A percentile compares a stretch with the other conserved stretches of the same genome.
phyloP scores from a whole-genome alignment of 2,329 filamentous ascomycete genomes.

The Penicillium sp. region DNA sequence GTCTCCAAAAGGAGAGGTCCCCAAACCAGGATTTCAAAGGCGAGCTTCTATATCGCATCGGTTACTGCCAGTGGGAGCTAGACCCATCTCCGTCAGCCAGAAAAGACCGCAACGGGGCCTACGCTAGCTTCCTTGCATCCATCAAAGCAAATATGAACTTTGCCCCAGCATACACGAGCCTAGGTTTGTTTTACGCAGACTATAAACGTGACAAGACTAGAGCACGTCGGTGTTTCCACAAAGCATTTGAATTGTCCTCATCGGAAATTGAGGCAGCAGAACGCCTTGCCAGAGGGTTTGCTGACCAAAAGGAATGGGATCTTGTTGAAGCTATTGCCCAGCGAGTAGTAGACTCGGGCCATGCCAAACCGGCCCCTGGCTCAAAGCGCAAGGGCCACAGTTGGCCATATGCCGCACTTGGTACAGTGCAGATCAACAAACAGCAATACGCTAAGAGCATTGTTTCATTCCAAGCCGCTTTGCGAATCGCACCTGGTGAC shows the following conservation, averaged over 20 bases:
- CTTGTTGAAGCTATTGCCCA: conserved; percentile 90
- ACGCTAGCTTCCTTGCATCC: conserved; percentile 77
- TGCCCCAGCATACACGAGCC: conserved; percentile 85
- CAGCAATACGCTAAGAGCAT: conserved; percentile 88
- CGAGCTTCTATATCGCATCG: conserved; percentile 83
- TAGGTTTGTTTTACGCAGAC: conserved; percentile 88
- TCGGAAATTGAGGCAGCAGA: conserved; percentile 86
- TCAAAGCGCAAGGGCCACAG: conserved; percentile 91
- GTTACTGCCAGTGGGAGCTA: conserved; percentile 81
- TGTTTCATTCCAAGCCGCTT: conserved; percentile 84
- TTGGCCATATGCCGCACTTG: conserved; percentile 93
- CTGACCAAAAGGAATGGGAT: conserved; percentile 92
- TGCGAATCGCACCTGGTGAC: conserved; percentile 79
- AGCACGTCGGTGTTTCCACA: conserved; percentile 90
- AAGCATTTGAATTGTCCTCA: conserved; percentile 88
- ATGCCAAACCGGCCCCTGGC: conserved; percentile 83
- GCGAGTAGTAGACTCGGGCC: conserved; percentile 91
- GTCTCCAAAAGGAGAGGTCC: conserved; percentile 63
- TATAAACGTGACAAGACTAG: conserved; percentile 85
- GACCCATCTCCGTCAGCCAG: conserved; percentile 73
- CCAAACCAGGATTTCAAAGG: conserved; percentile 72
- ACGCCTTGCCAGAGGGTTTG: conserved; percentile 80
- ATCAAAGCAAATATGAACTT: conserved; percentile 85
- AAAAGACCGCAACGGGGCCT: conserved; percentile 79
- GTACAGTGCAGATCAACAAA: conserved; percentile 91